Evolutionary conservation across 305 asterid genomes (phyloP).

Genomic region (Fraxinus ornus): DNA sequence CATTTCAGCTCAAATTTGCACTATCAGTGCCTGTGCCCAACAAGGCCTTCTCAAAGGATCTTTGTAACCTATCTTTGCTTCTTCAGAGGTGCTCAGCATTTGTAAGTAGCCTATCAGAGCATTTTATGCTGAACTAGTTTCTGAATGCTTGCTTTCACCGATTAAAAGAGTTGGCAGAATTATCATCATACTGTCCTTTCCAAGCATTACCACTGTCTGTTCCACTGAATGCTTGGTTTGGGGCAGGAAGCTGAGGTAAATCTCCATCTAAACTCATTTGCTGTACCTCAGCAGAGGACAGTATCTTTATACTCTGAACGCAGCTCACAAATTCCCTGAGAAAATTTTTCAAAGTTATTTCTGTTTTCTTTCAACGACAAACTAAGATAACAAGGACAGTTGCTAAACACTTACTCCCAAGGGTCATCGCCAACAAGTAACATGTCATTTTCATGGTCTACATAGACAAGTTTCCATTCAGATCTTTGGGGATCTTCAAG

Average conservation of each 20-base stretch:
- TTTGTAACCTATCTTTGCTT: background rate
- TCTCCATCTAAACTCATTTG: constrained; percentile 96
- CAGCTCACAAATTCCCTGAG: constrained; percentile 91
- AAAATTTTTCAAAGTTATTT: background rate
- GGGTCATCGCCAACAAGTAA: constrained; percentile 98
- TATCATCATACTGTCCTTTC: constrained; percentile 64
- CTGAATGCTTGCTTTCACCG: constrained; percentile 31
- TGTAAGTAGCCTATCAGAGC: background rate
- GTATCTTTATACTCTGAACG: constrained; percentile 56
- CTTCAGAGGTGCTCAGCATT: background rate
- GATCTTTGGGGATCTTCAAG: constrained; percentile 83
- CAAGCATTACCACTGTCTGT: constrained; percentile 85
- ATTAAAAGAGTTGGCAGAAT: constrained; percentile 68
- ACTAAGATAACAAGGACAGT: background rate
- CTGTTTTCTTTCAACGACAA: background rate
- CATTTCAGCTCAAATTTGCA: background rate
- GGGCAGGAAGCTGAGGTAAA: constrained; percentile 56
- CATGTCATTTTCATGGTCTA: constrained; percentile 90
- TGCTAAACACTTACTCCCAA: constrained; percentile 82
- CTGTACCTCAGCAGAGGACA: constrained; percentile 71
- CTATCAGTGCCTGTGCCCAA: background rate
- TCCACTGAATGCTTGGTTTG: constrained; percentile 88
- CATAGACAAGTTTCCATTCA: constrained; percentile 96
- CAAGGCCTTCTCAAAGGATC: background rate
- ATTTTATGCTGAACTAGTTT: background rate